Base-by-base conservation (phyloP, 164 flowering plant genomes). In the Buxus sempervirens region DNA sequence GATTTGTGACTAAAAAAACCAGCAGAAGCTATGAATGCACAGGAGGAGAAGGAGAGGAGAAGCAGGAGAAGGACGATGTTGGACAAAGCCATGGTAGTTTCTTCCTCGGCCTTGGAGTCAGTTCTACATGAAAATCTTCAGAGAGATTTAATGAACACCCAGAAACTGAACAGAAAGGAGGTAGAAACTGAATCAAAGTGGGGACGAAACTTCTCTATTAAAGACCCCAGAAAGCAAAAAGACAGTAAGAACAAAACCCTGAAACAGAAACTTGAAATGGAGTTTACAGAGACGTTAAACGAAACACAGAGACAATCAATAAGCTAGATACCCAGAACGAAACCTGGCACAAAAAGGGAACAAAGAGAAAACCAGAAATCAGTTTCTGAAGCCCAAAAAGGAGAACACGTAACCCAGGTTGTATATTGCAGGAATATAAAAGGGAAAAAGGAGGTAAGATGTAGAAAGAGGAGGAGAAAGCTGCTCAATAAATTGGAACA, bases 11-110 rank as follows among this genome's bases (percentile, higher is more conserved):
- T 67, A 45, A 70, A 67, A 63, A 41, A 45, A 13, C 69, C 72
- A 15, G 78, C 70, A 22, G 54, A 10, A 9, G 66, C 69, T 27
- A 26, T 66, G 38, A 69, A 62, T 15, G 63, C 60, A 60, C 48
- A 69, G 26, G 73, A 59, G 25, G 56, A 70, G 53, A 72, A 1
- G 36, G 64, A 59, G 58, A 83, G 27, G 38, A 84, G 70, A 70
- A 73, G 58, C 20, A 79, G 23, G 54, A 71, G 6, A 45, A 73
- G 51, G 20, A 36, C 25, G 32, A 54, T 42, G 60, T 64, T 75
- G 69, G 56, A 38, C 28, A 61, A 21, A 62, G 23, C 62, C 83
- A 81, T 83, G 48, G 26, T 62, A 15, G 61, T 65, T 69, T 53
- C 76, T 64, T 57, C 61, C 57, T 62, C 27, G 10, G 25, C n/a